Evolutionary conservation across 768 basidiomycete species (phyloP).

Genomic region (Tricholomella constricta): DNA sequence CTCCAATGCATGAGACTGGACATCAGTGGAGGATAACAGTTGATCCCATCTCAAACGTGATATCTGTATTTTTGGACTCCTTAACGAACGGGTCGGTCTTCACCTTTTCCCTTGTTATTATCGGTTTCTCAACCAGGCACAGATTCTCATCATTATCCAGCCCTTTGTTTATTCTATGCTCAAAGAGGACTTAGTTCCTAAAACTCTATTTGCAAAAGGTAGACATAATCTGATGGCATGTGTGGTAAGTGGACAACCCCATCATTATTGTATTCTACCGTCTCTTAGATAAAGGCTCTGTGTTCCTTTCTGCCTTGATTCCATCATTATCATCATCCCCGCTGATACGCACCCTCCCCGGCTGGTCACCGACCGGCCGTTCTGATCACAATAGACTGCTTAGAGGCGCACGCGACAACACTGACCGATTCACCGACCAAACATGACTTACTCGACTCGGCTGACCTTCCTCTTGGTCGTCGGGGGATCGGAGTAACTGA

Average conservation of each 20-base stretch:
- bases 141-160: slow-evolving; percentile 33
- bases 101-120: slow-evolving; percentile 13
- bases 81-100: slow-evolving; percentile 7
- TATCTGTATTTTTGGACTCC: background rate
- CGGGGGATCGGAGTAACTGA: no score
- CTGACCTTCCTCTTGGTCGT: no score
- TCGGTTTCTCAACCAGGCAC: slow-evolving; percentile 28
- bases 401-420: no score
- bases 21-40: no score
- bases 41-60: slow-evolving; percentile 10
- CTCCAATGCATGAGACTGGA: no score
- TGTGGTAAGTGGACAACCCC: slow-evolving; percentile 43
- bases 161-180: slow-evolving; percentile 32
- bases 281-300: slow-evolving; percentile 36
- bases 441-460: no score
- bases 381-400: no score
- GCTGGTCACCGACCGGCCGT: no score
- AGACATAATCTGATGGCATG: slow-evolving; percentile 30
- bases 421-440: no score
- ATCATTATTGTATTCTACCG: slow-evolving; percentile 40
- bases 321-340: background rate
- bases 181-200: slow-evolving; percentile 40
- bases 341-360: no score
- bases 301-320: slow-evolving; percentile 21
- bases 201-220: slow-evolving; percentile 51